Percentiles rank a stretch among this genome's conserved stretches.
phyloP scores from a whole-genome alignment of 2,329 filamentous ascomycete genomes.

The Alternaria hordeiaustralica region DNA sequence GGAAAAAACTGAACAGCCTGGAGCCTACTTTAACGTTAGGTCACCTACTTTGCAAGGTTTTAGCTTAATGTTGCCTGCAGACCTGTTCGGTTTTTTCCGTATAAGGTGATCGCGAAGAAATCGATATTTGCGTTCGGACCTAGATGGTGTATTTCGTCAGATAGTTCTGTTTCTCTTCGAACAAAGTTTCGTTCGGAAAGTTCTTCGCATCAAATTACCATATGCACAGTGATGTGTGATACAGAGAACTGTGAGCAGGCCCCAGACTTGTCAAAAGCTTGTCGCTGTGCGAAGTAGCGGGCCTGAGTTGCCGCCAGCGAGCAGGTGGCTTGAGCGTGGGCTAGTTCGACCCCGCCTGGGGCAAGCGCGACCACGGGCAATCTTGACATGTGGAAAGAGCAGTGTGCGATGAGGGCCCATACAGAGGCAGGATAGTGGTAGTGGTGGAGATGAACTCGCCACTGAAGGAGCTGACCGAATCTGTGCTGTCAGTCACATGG shows the following conservation, averaged over 20 bases:
- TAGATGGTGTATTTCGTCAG: not conserved
- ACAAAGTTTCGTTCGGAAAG: not conserved
- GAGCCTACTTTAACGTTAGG: no score
- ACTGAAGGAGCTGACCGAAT: constrained; percentile 11
- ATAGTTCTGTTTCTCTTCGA: not conserved
- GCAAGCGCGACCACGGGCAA: not conserved
- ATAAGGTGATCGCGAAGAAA: not conserved
- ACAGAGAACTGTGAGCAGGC: not conserved
- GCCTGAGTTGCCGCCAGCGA: not conserved
- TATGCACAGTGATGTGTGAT: not conserved
- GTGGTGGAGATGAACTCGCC: not conserved
- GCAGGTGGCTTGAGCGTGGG: constrained; percentile 5
- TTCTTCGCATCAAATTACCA: not conserved
- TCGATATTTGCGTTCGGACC: not conserved
- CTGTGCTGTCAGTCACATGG: constrained; percentile 10
- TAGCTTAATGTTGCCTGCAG: no score
- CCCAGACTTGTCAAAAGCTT: not conserved
- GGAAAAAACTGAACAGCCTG: no score
- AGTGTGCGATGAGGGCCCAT: not conserved
- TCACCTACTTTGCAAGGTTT: no score
- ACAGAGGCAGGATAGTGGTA: not conserved
- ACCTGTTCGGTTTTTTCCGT: no score
- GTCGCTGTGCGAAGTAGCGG: not conserved
- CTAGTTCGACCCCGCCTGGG: constrained; percentile 7
- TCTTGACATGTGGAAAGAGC: not conserved